These are phyloP conservation scores for Tetracladium maxilliforme DNA, from an alignment of 2,329 filamentous ascomycete genomes.

Conservation along the genomic window DNA sequence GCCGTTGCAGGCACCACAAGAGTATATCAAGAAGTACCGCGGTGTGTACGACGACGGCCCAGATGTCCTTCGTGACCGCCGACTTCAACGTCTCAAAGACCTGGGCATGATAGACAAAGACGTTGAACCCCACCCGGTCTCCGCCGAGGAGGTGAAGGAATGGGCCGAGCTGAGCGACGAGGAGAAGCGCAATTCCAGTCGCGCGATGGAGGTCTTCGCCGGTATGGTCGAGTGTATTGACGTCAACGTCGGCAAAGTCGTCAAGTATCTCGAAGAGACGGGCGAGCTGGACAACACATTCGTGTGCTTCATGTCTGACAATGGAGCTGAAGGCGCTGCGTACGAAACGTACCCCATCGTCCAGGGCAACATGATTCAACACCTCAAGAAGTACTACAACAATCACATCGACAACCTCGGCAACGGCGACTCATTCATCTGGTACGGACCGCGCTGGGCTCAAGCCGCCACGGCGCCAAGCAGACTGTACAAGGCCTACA, in stretches of 20 bases:
- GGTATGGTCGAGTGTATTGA: constrained; percentile 33
- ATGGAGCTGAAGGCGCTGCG: constrained; percentile 29
- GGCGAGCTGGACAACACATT: constrained; percentile 32
- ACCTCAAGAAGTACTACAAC: constrained; percentile 23
- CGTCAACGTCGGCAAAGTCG: constrained; percentile 25
- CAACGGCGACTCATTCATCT: constrained; percentile 26
- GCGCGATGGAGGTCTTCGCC: constrained; percentile 32
- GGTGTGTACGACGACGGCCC: constrained; percentile 34
- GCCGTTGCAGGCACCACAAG: constrained; percentile 42
- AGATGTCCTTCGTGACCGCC: constrained; percentile 24
- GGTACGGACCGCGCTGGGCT: constrained; percentile 30
- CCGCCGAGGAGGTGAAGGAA: constrained; percentile 22
- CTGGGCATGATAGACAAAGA: constrained; percentile 23
- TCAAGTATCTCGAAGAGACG: constrained; percentile 25
- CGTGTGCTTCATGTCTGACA: constrained; percentile 32
- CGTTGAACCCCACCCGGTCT: constrained; percentile 24
- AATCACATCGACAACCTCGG: constrained; percentile 29
- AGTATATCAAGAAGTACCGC: constrained; percentile 28
- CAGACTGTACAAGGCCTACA: constrained; percentile 24
- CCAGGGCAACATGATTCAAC: constrained; percentile 1
- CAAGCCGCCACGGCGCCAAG: constrained; percentile 28
- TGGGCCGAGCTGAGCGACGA: constrained; percentile 22
- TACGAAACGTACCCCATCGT: constrained; percentile 28
- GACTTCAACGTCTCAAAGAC: constrained; percentile 27
- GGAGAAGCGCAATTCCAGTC: constrained; percentile 22